Base-by-base conservation (phyloP, 352 stramenopile species). In the Phytophthora ohioensis region DNA sequence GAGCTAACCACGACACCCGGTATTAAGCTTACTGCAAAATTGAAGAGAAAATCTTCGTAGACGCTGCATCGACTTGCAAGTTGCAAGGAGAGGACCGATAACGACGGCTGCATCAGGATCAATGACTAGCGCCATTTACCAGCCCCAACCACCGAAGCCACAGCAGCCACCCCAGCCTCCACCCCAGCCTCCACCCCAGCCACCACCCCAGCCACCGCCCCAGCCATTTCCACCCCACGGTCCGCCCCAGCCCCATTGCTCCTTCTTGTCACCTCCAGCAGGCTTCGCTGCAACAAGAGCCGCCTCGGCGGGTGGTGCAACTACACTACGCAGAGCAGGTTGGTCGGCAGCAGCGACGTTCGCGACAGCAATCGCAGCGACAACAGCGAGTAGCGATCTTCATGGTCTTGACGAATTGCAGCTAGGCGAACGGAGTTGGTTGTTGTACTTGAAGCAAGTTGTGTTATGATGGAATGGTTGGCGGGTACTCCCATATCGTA, bases 61-160 rank as follows among this genome's bases (percentile, higher is more conserved):
- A n/a, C n/a, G n/a, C n/a, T n/a, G n/a, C n/a, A n/a, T n/a, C n/a
- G n/a, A n/a, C n/a, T n/a, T n/a, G n/a, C n/a, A n/a, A n/a, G n/a
- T n/a, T n/a, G n/a, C n/a, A n/a, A n/a, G n/a, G n/a, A n/a, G n/a
- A n/a, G n/a, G n/a, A n/a, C n/a, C n/a, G n/a, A n/a, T n/a, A n/a
- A n/a, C n/a, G n/a, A n/a, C n/a, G n/a, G n/a, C n/a, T n/a, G n/a
- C n/a, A n/a, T n/a, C n/a, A n/a, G n/a, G n/a, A n/a, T n/a, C n/a
- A n/a, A n/a, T n/a, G n/a, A n/a, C n/a, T n/a, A n/a, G n/a, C n/a
- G n/a, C n/a, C n/a, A n/a, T n/a, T 36, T 45, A 45, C 38, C 36
- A 49, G 3, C 36, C 53, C 53, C 35, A 60, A 10, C 53, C 53
- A 31, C 31, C 48, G 0, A 59, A 17, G 21, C 53, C 53, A 13